Conservation (phyloP, 129 eudicot genomes). For the Kitagawia praeruptora region DNA sequence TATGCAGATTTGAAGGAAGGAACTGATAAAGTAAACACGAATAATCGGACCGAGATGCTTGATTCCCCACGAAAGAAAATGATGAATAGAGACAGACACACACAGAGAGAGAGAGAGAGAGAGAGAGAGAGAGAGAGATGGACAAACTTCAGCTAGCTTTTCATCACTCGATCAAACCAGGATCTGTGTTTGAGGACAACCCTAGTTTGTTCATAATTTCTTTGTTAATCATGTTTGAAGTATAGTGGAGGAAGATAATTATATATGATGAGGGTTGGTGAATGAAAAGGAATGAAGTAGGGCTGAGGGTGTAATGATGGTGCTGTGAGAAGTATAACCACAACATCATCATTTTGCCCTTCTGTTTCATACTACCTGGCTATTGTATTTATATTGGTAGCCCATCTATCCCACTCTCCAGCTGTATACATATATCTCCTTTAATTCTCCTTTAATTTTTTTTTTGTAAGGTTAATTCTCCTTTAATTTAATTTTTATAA, state of each 20-base stretch:
- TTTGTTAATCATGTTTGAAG: not conserved
- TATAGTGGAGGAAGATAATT: not conserved
- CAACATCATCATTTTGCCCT: slow-evolving; percentile 1
- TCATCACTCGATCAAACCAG: not conserved
- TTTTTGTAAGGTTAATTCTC: no score
- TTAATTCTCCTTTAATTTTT: no score
- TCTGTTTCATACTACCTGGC: not conserved
- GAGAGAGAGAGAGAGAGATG: no score
- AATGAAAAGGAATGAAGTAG: not conserved
- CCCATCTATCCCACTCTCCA: not conserved
- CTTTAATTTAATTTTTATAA: no score
- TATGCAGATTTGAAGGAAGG: not conserved
- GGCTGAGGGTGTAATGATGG: not conserved
- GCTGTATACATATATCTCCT: not conserved
- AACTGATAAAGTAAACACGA: no score
- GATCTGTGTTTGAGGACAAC: not conserved
- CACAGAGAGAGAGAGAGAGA: no score
- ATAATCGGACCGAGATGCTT: slow-evolving; percentile 1
- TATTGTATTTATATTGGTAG: not conserved
- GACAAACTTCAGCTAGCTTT: not conserved
- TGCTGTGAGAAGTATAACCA: not conserved
- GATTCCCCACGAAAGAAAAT: not conserved
- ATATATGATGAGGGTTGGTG: not conserved
- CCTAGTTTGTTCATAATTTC: not conserved
- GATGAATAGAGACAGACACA: no score